A percentile compares a stretch with the other conserved stretches of the same genome.
These are phyloP conservation scores for Aquilaria sinensis DNA, from an alignment of 345 rosid genomes.

Conservation along the genomic window DNA sequence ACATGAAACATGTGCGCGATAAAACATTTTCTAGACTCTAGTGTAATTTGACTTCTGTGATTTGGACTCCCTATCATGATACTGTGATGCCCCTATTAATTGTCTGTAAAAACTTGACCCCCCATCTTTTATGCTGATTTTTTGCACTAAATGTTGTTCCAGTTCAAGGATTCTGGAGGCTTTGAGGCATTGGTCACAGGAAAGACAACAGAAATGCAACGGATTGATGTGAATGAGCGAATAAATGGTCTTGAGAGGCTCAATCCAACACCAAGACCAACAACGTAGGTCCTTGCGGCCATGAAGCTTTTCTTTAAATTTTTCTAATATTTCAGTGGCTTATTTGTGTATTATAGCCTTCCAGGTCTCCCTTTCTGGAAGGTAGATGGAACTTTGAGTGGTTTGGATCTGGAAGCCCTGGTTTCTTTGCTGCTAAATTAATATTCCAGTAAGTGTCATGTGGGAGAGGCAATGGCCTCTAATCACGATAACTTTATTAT, in stretches of 20 bases:
- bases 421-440: slow-evolving; percentile 60
- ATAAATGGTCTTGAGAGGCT: slow-evolving; percentile 83
- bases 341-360: slow-evolving; percentile 45
- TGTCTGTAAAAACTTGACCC: slow-evolving; percentile 11
- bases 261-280: slow-evolving; percentile 85
- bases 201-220: slow-evolving; percentile 59
- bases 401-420: slow-evolving; percentile 83
- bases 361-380: slow-evolving; percentile 92
- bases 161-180: slow-evolving; percentile 96
- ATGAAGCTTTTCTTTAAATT: slow-evolving; percentile 3
- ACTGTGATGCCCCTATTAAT: background rate
- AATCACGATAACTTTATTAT: slow-evolving; percentile 1
- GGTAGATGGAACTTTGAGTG: slow-evolving; percentile 94
- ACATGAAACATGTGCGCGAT: no score
- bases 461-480: slow-evolving; percentile 4
- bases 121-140: background rate
- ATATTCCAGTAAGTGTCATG: slow-evolving; percentile 51
- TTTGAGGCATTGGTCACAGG: slow-evolving; percentile 78
- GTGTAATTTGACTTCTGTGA: background rate
- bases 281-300: slow-evolving; percentile 58
- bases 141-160: slow-evolving; percentile 4
- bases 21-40: no score
- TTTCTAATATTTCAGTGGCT: slow-evolving; percentile 16
- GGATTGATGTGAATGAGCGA: slow-evolving; percentile 88
- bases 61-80: background rate